These are phyloP conservation scores for Glycyrrhiza uralensis DNA, from an alignment of 306 rosid species.

Conservation along the genomic window DNA sequence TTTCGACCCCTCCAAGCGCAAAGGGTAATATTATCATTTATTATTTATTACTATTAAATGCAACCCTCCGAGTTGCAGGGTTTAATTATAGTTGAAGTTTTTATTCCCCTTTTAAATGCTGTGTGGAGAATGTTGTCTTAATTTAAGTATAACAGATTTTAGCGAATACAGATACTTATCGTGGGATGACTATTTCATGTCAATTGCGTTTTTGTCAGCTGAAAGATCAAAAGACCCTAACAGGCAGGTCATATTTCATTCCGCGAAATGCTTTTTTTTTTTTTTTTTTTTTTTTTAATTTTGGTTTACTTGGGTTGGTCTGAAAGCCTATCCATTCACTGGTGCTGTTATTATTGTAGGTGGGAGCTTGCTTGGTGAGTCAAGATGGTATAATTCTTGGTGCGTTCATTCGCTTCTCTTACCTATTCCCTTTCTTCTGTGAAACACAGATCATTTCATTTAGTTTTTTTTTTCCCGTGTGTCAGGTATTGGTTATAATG, in stretches of 20 bases:
- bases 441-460: neutral
- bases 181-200: conserved; percentile 98
- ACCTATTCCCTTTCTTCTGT: neutral
- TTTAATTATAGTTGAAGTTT: neutral
- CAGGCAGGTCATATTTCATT: conserved; percentile 71
- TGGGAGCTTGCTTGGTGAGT: conserved; percentile 96
- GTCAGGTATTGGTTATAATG: conserved; percentile 91
- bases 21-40: no score
- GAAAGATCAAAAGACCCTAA: conserved; percentile 95
- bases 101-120: no score
- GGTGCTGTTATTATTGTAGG: conserved; percentile 42
- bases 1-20: conserved; percentile 77
- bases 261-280: neutral
- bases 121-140: neutral
- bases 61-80: neutral
- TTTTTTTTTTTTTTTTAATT: neutral
- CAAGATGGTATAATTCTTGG: conserved; percentile 82
- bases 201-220: conserved; percentile 93
- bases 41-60: no score
- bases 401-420: conserved; percentile 30
- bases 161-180: conserved; percentile 56
- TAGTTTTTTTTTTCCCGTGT: neutral
- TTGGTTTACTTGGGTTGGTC: neutral
- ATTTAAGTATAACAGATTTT: neutral
- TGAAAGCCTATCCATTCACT: neutral